phyloP scores from a whole-genome alignment of 768 basidiomycete genomes.

The Tricholoma bakamatsutake region DNA sequence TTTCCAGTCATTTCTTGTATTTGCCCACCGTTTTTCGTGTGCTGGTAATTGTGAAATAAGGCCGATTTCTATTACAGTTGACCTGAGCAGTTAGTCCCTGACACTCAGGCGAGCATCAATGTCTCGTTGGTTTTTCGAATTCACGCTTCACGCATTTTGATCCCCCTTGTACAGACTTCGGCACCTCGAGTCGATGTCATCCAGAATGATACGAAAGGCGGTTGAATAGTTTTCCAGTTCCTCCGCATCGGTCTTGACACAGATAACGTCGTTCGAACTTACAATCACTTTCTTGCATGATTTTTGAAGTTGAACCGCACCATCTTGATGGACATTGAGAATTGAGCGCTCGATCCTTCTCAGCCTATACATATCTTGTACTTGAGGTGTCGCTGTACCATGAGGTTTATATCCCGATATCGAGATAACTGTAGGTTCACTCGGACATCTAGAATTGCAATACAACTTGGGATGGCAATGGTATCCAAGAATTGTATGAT shows the following conservation, averaged over 20 bases:
- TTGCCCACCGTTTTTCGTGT: too few species aligned
- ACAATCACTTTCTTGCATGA: not conserved
- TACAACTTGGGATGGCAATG: not conserved
- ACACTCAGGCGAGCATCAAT: too few species aligned
- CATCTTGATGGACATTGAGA: not conserved
- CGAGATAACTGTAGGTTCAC: not conserved
- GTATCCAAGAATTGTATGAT: not conserved
- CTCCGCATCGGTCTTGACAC: not conserved
- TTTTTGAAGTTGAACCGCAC: not conserved
- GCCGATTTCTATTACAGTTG: too few species aligned
- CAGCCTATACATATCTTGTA: not conserved
- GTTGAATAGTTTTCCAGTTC: not conserved
- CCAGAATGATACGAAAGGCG: not conserved
- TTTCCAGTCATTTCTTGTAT: too few species aligned
- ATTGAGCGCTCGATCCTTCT: not conserved
- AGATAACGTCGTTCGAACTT: not conserved
- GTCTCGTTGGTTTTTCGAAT: not conserved
- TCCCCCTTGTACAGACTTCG: not conserved
- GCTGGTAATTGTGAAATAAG: too few species aligned
- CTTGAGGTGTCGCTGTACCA: not conserved
- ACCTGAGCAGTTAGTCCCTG: too few species aligned
- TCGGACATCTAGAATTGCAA: not conserved
- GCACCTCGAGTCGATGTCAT: not conserved
- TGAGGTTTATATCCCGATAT: not conserved
- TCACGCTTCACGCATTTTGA: not conserved